Evolutionary conservation across 179 eudicot species (phyloP).

Genomic region (Silene coronaria): DNA sequence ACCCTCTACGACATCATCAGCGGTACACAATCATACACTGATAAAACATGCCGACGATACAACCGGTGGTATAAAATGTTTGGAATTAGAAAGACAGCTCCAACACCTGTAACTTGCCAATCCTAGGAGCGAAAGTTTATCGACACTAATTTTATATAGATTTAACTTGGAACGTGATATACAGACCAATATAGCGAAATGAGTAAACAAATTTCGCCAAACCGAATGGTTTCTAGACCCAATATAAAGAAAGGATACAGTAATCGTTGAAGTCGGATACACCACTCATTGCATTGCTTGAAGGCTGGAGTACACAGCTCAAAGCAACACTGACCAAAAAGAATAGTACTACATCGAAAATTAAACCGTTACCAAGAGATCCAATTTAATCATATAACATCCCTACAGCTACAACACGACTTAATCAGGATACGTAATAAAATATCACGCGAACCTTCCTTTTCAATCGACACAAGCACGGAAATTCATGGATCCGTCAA

Average conservation of each 20-base stretch:
- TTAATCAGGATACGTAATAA: neutral
- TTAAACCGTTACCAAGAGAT: neutral
- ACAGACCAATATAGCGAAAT: no score
- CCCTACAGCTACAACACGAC: neutral
- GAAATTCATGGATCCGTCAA: neutral
- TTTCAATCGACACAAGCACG: neutral
- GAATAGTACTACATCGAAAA: neutral
- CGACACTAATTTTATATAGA: no score
- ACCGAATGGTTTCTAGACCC: neutral
- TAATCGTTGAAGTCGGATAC: neutral
- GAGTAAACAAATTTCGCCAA: neutral
- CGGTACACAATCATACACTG: no score
- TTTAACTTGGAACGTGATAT: no score
- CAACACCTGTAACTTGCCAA: no score
- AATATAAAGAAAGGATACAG: neutral
- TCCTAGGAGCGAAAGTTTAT: no score
- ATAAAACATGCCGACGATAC: no score
- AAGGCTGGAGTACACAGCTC: neutral
- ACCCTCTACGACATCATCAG: no score
- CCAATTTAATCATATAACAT: neutral
- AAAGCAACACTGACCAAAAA: conserved; percentile 3
- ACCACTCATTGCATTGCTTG: neutral
- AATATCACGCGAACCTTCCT: neutral
- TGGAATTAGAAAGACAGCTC: no score
- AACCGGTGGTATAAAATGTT: no score